Evolutionary conservation across 1,139 yeast species (phyloP).

Genomic region (Hyphopichia burtonii): DNA sequence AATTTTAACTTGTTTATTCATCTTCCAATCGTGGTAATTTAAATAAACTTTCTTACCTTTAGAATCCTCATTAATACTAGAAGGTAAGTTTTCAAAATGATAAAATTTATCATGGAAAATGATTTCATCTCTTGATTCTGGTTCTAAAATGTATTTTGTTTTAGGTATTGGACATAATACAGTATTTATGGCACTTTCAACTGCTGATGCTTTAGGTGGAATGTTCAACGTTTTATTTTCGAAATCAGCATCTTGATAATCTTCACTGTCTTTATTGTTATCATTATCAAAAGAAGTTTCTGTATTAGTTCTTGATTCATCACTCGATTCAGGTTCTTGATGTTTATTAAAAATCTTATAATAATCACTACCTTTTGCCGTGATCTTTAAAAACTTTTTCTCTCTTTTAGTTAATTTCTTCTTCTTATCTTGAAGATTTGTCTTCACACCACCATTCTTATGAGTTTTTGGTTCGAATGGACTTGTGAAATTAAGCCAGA

Average conservation of each 20-base stretch:
- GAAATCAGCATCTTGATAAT: conserved; percentile 5
- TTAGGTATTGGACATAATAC: conserved; percentile 47
- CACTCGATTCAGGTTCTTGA: background rate
- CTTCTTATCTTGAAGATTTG: conserved; percentile 1
- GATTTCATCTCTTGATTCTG: conserved; percentile 48
- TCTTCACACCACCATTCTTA: background rate
- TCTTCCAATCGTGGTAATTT: conserved; percentile 25
- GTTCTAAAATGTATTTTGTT: conserved; percentile 29
- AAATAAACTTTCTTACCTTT: conserved; percentile 8
- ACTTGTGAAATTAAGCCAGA: conserved; percentile 2
- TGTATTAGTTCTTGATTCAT: conserved; percentile 1
- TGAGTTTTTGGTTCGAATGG: conserved; percentile 2
- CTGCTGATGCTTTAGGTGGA: conserved; percentile 47
- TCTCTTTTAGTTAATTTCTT: conserved; percentile 19
- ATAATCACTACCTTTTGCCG: conserved; percentile 23
- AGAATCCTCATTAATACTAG: conserved; percentile 7
- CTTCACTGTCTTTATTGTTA: conserved; percentile 3
- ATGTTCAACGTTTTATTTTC: conserved; percentile 18
- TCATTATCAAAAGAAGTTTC: conserved; percentile 4
- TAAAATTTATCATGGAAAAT: conserved; percentile 83
- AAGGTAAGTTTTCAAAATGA: conserved; percentile 61
- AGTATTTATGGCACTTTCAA: conserved; percentile 44
- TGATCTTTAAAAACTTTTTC: conserved; percentile 22
- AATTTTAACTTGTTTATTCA: conserved; percentile 67
- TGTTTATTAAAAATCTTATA: conserved; percentile 7